phyloP scores from a whole-genome alignment of 179 eudicot species.

The Beta lomatogona region DNA sequence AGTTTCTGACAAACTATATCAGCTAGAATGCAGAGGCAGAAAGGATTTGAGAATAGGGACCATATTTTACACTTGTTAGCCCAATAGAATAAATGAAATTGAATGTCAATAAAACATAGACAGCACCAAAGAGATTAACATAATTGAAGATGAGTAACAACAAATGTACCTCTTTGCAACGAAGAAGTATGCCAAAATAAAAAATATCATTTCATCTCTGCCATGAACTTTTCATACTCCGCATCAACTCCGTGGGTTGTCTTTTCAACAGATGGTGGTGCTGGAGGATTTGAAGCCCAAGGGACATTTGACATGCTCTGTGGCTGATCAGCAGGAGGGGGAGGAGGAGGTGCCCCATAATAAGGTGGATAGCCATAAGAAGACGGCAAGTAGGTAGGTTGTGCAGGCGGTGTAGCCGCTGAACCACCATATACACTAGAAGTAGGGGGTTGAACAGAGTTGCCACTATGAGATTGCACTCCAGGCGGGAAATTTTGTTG shows the following conservation, averaged over 20 bases:
- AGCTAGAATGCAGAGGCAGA: neutral
- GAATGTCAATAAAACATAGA: neutral
- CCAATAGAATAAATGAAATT: neutral
- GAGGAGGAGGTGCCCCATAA: slow-evolving; percentile 67
- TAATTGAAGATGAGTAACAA: neutral
- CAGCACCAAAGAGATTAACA: neutral
- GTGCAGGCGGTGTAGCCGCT: slow-evolving; percentile 43
- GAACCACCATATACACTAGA: slow-evolving; percentile 50
- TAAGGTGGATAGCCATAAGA: slow-evolving; percentile 64
- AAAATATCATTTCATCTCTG: slow-evolving; percentile 57
- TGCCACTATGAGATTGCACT: slow-evolving; percentile 57
- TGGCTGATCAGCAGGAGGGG: slow-evolving; percentile 56
- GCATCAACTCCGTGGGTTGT: slow-evolving; percentile 58
- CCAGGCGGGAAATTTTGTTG: slow-evolving; percentile 70
- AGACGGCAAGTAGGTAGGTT: slow-evolving; percentile 51
- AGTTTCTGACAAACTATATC: neutral
- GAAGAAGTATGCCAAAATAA: neutral
- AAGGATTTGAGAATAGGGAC: neutral
- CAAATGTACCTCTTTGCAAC: slow-evolving; percentile 34
- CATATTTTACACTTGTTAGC: slow-evolving; percentile 4
- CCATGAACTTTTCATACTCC: slow-evolving; percentile 92
- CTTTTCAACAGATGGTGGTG: slow-evolving; percentile 56
- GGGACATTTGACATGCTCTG: slow-evolving; percentile 64
- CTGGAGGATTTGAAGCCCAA: slow-evolving; percentile 69
- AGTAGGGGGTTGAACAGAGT: slow-evolving; percentile 46